phyloP scores from a whole-genome alignment of 768 basidiomycete species.

The Mrakia blollopis region DNA sequence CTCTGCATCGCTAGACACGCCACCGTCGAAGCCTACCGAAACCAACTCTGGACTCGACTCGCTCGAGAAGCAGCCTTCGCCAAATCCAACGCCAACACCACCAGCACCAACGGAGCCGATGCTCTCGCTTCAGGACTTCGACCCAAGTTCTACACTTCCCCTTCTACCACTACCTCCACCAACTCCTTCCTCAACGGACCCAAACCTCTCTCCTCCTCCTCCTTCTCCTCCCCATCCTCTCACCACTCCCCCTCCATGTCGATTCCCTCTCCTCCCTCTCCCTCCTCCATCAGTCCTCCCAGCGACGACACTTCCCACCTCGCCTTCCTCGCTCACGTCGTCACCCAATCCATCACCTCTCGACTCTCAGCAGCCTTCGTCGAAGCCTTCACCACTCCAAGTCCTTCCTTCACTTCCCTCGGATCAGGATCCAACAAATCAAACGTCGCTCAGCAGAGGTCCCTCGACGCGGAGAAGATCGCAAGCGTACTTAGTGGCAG shows the following conservation, averaged over 20 bases:
- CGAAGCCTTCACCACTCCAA: constrained; percentile 69
- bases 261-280: not conserved
- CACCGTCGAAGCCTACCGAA: constrained; percentile 54
- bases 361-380: constrained; percentile 74
- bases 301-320: constrained; percentile 18
- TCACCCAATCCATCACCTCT: constrained; percentile 66
- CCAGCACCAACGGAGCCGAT: constrained; percentile 33
- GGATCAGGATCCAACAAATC: not conserved
- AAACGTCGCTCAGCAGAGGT: not conserved
- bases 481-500: constrained; percentile 18
- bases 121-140: constrained; percentile 41
- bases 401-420: constrained; percentile 50
- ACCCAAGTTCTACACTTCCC: constrained; percentile 49
- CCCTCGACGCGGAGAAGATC: constrained; percentile 70
- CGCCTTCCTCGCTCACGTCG: constrained; percentile 59
- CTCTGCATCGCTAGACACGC: constrained; percentile 48
- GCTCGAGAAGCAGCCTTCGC: constrained; percentile 58
- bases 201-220: constrained; percentile 35
- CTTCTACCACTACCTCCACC: constrained; percentile 36
- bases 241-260: constrained; percentile 1
- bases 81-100: constrained; percentile 37
- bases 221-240: not conserved
- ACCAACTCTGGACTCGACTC: constrained; percentile 91
- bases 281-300: not conserved
- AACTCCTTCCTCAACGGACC: constrained; percentile 38